Base-by-base conservation (phyloP, 352 stramenopile genomes). In the Pythium dissimile region DNA sequence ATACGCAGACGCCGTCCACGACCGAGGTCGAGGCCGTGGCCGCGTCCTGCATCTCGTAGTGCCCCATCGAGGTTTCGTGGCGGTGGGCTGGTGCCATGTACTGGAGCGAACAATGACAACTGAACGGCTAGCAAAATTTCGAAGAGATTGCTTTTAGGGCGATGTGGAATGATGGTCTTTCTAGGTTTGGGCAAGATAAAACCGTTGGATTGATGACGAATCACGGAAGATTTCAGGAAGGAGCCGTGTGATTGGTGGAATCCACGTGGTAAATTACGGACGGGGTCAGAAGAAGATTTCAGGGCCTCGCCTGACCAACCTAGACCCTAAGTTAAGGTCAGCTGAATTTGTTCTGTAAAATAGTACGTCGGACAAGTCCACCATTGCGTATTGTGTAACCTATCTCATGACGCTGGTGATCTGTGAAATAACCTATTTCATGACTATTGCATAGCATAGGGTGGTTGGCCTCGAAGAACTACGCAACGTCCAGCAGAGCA, bases 1-100 rank as follows among this genome's bases (percentile, higher is more conserved):
- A 62, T 39, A 92, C 83, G 49, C 82, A 90, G 28, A 59, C 67
- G 55, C 76, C 80, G 41, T 80, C 73, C 0, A 45, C 26, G 53
- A 80, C 72, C 41, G 41, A 58, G n/a, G 20, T 12, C 26, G 59
- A 39, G 26, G 64, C 24, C 24, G 44, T 34, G 15, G 65, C 27
- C 49, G 70, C 62, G 18, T 63, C 42, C 24, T 48, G 54, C 39
- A 53, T 31, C 54, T 47, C 24, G 18, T 37, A n/a, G 18, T 24
- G 6, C 34, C 31, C 8, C 16, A 23, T 41, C 49, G 47, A 47
- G 15, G n/a, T 37, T n/a, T n/a, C 34, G 13, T 41, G 34, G 34
- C 5, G 34, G 34, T n/a, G n/a, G n/a, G n/a, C n/a, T n/a, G n/a
- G n/a, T n/a, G n/a, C n/a, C n/a, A n/a, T n/a, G n/a, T n/a, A n/a